Conservation (phyloP, 495 filamentous ascomycete genomes). For the Aspergillus mulundensis region DNA sequence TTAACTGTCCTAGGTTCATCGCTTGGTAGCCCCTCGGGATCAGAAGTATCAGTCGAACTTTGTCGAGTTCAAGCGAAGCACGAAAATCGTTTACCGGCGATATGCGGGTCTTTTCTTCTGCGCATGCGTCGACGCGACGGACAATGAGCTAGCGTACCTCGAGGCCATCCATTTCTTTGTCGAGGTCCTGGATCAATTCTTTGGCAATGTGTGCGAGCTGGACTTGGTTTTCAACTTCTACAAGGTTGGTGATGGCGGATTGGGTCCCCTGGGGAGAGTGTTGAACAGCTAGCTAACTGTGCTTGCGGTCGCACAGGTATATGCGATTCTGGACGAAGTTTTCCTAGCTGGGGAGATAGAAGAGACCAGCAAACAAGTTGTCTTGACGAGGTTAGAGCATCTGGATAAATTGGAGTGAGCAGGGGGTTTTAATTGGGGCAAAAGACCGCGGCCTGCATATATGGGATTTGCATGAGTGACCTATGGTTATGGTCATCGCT, state of each 20-base stretch:
- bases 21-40: constrained; percentile 92
- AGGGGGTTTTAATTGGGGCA: not conserved
- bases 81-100: constrained; percentile 90
- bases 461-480: constrained; percentile 18
- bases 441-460: not conserved
- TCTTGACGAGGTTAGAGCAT: constrained; percentile 89
- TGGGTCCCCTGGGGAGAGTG: not conserved
- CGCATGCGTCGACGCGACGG: constrained; percentile 97
- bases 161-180: constrained; percentile 99
- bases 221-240: constrained; percentile 99
- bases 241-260: constrained; percentile 52
- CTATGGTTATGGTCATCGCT: constrained; percentile 17
- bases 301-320: constrained; percentile 60
- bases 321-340: constrained; percentile 96
- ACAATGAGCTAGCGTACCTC: constrained; percentile 95
- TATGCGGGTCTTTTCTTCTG: constrained; percentile 99
- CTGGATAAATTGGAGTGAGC: constrained; percentile 88
- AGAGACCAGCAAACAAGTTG: constrained; percentile 97
- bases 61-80: constrained; percentile 79
- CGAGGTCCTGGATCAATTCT: constrained; percentile 96
- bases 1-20: constrained; percentile 66
- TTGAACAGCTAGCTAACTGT: constrained; percentile 13
- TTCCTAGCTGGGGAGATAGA: constrained; percentile 96
- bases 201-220: constrained; percentile 98
- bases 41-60: constrained; percentile 99